A percentile compares a stretch with the other conserved stretches of the same genome.
These are phyloP conservation scores for Paecilomyces fulvus DNA, from an alignment of 2,329 filamentous ascomycete genomes.

Conservation along the genomic window DNA sequence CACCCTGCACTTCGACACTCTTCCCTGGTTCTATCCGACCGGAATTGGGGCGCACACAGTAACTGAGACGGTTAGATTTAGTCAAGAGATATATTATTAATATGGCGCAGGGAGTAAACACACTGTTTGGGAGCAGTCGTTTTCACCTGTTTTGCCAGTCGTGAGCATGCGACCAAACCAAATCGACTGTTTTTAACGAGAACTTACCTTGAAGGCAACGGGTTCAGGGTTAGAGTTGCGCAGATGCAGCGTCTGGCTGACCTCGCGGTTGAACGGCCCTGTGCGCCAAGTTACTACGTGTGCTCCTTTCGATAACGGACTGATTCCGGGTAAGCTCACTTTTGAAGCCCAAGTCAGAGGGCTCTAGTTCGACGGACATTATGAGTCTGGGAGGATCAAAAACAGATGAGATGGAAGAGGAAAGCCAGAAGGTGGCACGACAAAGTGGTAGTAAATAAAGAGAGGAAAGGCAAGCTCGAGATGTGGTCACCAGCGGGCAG, in stretches of 20 bases:
- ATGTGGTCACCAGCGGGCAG: constrained; percentile 2
- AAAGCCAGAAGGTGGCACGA: constrained; percentile 9
- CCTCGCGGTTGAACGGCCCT: constrained; percentile 58
- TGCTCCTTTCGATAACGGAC: constrained; percentile 5
- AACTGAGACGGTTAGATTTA: constrained; percentile 49
- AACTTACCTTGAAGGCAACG: constrained; percentile 55
- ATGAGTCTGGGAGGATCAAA: constrained; percentile 20
- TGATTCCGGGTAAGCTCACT: constrained; percentile 44
- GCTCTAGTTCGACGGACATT: constrained; percentile 95
- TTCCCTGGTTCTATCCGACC: constrained; percentile 87
- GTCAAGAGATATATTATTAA: background rate
- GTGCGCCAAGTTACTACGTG: constrained; percentile 16
- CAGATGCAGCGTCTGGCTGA: constrained; percentile 53
- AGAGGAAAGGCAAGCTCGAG: background rate
- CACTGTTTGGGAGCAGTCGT: constrained; percentile 99
- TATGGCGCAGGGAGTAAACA: constrained; percentile 27
- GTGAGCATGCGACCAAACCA: constrained; percentile 16
- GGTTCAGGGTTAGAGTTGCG: constrained; percentile 50
- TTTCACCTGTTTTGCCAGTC: constrained; percentile 63
- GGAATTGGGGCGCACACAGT: constrained; percentile 95
- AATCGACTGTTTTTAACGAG: background rate
- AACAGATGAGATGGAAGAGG: constrained; percentile 10
- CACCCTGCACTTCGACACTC: constrained; percentile 88
- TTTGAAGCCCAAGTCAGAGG: constrained; percentile 83
- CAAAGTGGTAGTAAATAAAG: constrained; percentile 4